Conservation (phyloP, 768 basidiomycete species). For the Russula earlei region DNA sequence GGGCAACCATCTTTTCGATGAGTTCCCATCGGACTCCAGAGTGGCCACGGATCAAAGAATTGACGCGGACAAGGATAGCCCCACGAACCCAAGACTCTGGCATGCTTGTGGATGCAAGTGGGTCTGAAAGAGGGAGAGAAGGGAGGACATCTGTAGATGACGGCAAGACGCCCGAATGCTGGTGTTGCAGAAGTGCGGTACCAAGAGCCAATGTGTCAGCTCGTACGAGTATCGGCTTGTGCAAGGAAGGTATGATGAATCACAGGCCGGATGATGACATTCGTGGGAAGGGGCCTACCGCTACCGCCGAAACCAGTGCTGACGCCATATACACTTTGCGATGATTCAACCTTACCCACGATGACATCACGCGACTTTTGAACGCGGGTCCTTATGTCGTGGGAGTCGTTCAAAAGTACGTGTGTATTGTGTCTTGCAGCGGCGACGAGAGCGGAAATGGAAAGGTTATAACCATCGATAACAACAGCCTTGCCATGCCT, state of each 20-base stretch:
- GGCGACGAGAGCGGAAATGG: constrained; percentile 72
- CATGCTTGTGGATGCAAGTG: constrained; percentile 60
- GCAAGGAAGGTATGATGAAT: constrained; percentile 5
- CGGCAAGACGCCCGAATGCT: constrained; percentile 66
- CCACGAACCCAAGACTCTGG: constrained; percentile 84
- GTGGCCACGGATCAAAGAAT: constrained; percentile 82
- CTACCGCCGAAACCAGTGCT: constrained; percentile 86
- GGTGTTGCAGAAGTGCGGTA: constrained; percentile 77
- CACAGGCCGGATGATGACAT: constrained; percentile 12
- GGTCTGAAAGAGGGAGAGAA: constrained; percentile 62
- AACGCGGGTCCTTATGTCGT: constrained; percentile 41
- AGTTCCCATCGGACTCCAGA: constrained; percentile 78
- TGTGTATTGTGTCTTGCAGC: constrained; percentile 53
- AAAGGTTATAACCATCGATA: constrained; percentile 61
- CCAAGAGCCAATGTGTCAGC: constrained; percentile 64
- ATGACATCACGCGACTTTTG: constrained; percentile 57
- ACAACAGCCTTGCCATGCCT: constrained; percentile 56
- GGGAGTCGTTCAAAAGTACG: constrained; percentile 42
- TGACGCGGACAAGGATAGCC: constrained; percentile 80
- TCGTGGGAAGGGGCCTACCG: constrained; percentile 30
- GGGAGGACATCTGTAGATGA: constrained; percentile 42
- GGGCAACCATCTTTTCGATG: constrained; percentile 65
- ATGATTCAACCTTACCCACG: constrained; percentile 52
- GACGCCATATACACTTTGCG: constrained; percentile 74
- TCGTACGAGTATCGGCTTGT: constrained; percentile 72